Evolutionary conservation across 2,329 filamentous ascomycete genomes (phyloP), one percentile per base, ranked within the genome.

Genomic region (Arthrobotrys pseudoclavata): DNA sequence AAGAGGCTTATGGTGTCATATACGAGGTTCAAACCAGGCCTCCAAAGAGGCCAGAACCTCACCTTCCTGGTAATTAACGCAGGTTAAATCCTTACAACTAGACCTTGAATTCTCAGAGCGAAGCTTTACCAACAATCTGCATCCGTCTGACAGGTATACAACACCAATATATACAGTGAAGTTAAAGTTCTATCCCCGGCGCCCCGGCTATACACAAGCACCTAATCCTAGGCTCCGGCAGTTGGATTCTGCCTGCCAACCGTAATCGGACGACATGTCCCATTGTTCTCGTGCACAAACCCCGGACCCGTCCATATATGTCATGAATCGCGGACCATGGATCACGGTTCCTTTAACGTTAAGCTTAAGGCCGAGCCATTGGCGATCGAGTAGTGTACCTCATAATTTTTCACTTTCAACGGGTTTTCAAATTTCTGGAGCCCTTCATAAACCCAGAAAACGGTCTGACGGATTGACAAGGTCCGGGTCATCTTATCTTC

Each of bases 31-130:
- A 42, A 55, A 20, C 26, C 31, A 60, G 53, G 53, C 13, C 31
- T 13, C 53, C 12, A 42, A 40, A 15, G 6, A 22, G 53, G 31
- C 34, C 34, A 42, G 34, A 60, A 34, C 34, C 10, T n/a, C 31
- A 4, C 26, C 34, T 60, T 42, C 55, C 55, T 60, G 20, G 55
- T 60, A 60, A 60, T 60, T 60, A n/a, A 26, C 55, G 31, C 55
- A 60, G 34, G 34, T 24, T 60, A 60, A 60, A 60, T 42, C 26
- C n/a, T 15, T 34, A 57, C 3, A n/a, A 12, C 37, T 40, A 13
- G 31, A 34, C 31, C 12, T 9, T 34, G 12, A 34, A 34, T 34
- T 34, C 26, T 12, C 15, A 34, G 13, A 1, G 10, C 15, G 50
- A 48, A 5, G n/a, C n/a, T 40, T 13, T 24, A 4, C 26, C 13